A percentile compares a stretch with the other conserved stretches of the same genome.
Conservation (phyloP, 2,329 filamentous ascomycete species). For the Epichloe typhina region DNA sequence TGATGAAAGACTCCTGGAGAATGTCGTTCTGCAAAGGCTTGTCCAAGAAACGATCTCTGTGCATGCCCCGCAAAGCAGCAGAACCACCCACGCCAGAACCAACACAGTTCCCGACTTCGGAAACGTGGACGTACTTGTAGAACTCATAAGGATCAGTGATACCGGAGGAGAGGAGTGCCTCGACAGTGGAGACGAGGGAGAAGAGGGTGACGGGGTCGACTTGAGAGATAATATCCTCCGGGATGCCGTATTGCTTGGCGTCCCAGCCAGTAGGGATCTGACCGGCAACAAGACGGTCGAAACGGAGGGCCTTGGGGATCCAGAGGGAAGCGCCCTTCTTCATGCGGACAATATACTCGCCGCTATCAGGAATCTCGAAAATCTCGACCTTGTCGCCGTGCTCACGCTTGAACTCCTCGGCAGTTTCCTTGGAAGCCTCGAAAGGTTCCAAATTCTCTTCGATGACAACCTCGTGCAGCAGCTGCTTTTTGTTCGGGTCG, state of each 20-base stretch:
- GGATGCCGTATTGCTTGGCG: conserved; percentile 88
- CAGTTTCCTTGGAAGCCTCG: conserved; percentile 92
- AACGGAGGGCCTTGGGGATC: conserved; percentile 93
- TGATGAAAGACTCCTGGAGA: conserved; percentile 98
- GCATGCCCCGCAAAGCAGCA: conserved; percentile 87
- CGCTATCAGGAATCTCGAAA: conserved; percentile 86
- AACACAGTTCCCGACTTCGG: conserved; percentile 94
- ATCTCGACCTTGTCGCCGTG: conserved; percentile 97
- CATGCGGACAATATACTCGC: conserved; percentile 86
- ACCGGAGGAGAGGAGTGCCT: conserved; percentile 81
- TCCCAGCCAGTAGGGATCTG: conserved; percentile 97
- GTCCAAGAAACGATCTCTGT: conserved; percentile 93
- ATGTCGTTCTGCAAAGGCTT: conserved; percentile 98
- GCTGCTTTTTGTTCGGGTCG: conserved; percentile 95
- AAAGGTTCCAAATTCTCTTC: conserved; percentile 96
- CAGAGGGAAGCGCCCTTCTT: conserved; percentile 93
- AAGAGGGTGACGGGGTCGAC: conserved; percentile 95
- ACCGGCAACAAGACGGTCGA: conserved; percentile 92
- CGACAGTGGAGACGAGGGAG: conserved; percentile 85
- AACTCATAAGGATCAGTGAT: conserved; percentile 99
- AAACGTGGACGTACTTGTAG: conserved; percentile 98
- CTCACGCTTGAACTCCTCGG: conserved; percentile 92
- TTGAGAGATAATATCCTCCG: conserved; percentile 94
- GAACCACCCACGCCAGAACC: conserved; percentile 97
- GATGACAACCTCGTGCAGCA: conserved; percentile 94